These are phyloP conservation scores for Exophiala sideris DNA, from an alignment of 2,329 filamentous ascomycete genomes.

Conservation along the genomic window DNA sequence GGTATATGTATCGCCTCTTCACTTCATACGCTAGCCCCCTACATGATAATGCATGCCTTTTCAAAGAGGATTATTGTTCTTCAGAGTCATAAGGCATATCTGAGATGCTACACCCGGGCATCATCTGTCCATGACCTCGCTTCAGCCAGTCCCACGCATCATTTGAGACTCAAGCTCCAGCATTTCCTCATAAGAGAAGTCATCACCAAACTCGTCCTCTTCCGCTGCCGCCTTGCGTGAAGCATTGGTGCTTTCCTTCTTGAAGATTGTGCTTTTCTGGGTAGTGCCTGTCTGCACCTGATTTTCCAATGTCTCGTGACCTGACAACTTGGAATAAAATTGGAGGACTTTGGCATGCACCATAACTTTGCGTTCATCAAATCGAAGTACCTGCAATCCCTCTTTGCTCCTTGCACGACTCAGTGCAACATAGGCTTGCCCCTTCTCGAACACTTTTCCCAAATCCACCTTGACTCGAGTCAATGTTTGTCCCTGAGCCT, in stretches of 20 bases:
- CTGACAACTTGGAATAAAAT: slow-evolving; percentile 81
- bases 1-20: too few relatives aligned
- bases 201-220: slow-evolving; percentile 48
- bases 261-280: slow-evolving; percentile 27
- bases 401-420: slow-evolving; percentile 85
- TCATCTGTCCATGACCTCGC: neutral
- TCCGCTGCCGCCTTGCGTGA: slow-evolving; percentile 15
- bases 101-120: too few relatives aligned
- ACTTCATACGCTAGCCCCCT: too few relatives aligned
- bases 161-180: slow-evolving; percentile 17
- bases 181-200: slow-evolving; percentile 25
- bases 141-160: slow-evolving; percentile 2
- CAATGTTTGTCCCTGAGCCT: slow-evolving; percentile 91
- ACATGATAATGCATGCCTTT: neutral
- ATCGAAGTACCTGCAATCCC: slow-evolving; percentile 82
- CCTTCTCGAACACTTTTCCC: slow-evolving; percentile 90
- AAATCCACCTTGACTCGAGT: slow-evolving; percentile 93
- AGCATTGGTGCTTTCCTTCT: slow-evolving; percentile 17
- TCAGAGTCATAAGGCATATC: too few relatives aligned
- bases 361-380: slow-evolving; percentile 88
- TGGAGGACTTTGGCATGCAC: slow-evolving; percentile 80
- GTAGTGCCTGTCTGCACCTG: slow-evolving; percentile 26
- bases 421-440: slow-evolving; percentile 93
- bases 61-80: too few relatives aligned
- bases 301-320: slow-evolving; percentile 56